Conservation (phyloP, 306 rosid genomes). For the Hippophae rhamnoides region DNA sequence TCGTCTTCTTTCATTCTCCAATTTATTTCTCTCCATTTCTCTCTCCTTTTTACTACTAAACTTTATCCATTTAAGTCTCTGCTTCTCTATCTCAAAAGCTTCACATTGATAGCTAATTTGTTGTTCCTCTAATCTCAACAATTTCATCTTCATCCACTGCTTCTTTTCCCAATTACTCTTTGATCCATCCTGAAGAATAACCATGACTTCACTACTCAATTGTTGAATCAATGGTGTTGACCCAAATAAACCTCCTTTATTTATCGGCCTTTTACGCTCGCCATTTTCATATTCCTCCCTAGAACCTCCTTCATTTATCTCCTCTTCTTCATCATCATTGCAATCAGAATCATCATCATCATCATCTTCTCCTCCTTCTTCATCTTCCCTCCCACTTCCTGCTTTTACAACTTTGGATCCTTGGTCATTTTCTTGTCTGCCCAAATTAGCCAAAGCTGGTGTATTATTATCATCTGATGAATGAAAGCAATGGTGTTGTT, state of each 20-base stretch:
- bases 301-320: conserved; percentile 40
- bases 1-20: conserved; percentile 46
- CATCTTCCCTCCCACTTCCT: conserved; percentile 34
- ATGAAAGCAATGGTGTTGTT: conserved; percentile 47
- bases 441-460: conserved; percentile 17
- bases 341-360: conserved; percentile 44
- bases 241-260: conserved; percentile 6
- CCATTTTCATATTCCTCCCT: conserved; percentile 36
- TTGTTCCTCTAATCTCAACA: conserved; percentile 61
- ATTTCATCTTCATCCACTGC: conserved; percentile 54
- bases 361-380: conserved; percentile 38
- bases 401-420: conserved; percentile 32
- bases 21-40: conserved; percentile 76
- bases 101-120: conserved; percentile 33
- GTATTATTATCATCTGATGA: conserved; percentile 26
- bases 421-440: conserved; percentile 25
- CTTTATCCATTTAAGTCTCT: conserved; percentile 71
- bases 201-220: conserved; percentile 37
- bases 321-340: conserved; percentile 42
- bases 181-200: conserved; percentile 49
- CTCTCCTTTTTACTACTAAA: conserved; percentile 80
- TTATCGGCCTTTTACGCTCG: conserved; percentile 38
- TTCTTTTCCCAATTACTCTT: conserved; percentile 65
- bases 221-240: conserved; percentile 32
- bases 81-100: conserved; percentile 70